phyloP scores from a whole-genome alignment of 1,139 yeast genomes.

The Blastobotrys illinoisensis region DNA sequence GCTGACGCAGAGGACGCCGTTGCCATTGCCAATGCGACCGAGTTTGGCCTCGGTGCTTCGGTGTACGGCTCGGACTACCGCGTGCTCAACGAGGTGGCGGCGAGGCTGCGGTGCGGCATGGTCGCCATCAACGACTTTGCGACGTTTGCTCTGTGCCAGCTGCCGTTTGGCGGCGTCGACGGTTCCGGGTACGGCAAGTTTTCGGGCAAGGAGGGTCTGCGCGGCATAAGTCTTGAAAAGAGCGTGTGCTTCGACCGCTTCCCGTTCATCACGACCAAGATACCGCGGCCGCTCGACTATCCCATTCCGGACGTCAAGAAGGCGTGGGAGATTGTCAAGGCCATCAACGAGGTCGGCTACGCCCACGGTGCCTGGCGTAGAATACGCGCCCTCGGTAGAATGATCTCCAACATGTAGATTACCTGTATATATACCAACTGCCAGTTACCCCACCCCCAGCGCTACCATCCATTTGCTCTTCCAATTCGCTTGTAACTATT shows the following conservation, averaged over 20 bases:
- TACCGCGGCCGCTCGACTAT: constrained; percentile 85
- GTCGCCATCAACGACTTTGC: constrained; percentile 98
- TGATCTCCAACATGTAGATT: constrained; percentile 26
- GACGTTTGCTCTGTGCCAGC: constrained; percentile 87
- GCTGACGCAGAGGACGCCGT: constrained; percentile 61
- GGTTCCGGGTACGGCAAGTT: constrained; percentile 95
- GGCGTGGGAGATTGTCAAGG: constrained; percentile 84
- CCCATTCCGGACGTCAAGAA: constrained; percentile 75
- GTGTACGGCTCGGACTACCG: constrained; percentile 65
- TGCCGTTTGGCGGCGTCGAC: constrained; percentile 92
- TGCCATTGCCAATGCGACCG: constrained; percentile 76
- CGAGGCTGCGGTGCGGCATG: constrained; percentile 69
- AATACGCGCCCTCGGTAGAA: constrained; percentile 46
- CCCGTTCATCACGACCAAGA: constrained; percentile 66
- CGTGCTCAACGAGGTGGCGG: constrained; percentile 54
- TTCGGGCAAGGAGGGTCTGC: constrained; percentile 93
- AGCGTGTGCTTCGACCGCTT: constrained; percentile 80
- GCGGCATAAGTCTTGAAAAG: constrained; percentile 82
- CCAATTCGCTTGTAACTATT: no score
- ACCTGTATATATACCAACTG: not conserved
- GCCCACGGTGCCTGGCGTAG: constrained; percentile 64
- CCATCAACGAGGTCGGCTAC: constrained; percentile 83
- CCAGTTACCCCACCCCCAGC: no score
- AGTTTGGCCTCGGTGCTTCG: constrained; percentile 86
- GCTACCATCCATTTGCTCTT: no score